Percentiles rank a stretch among this genome's conserved stretches.
phyloP scores from a whole-genome alignment of 441 rosid genomes.

The Croton setiger region DNA sequence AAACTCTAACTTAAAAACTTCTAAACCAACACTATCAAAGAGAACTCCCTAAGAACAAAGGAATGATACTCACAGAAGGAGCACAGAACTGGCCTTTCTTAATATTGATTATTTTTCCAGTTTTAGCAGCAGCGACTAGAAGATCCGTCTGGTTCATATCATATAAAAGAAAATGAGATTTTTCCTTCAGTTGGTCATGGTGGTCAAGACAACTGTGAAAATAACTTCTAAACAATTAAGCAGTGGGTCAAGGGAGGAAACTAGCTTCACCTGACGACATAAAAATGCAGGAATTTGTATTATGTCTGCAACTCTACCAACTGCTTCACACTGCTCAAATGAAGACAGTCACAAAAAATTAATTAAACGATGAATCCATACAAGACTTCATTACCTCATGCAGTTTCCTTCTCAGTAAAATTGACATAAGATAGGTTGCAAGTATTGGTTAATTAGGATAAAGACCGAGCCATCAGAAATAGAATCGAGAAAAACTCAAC shows the following conservation, averaged over 20 bases:
- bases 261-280: slow-evolving; percentile 74
- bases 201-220: background rate
- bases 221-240: slow-evolving; percentile 14
- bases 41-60: slow-evolving; percentile 13
- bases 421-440: background rate
- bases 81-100: slow-evolving; percentile 95
- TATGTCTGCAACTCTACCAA: slow-evolving; percentile 80
- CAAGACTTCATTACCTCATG: background rate
- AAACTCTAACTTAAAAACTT: slow-evolving; percentile 7
- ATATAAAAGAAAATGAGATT: slow-evolving; percentile 2
- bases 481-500: background rate
- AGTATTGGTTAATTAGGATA: background rate
- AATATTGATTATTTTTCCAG: slow-evolving; percentile 82
- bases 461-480: background rate
- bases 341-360: slow-evolving; percentile 19
- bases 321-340: slow-evolving; percentile 64
- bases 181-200: background rate
- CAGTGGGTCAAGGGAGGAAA: slow-evolving; percentile 13
- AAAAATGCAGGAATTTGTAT: slow-evolving; percentile 96
- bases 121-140: slow-evolving; percentile 86
- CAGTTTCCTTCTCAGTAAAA: background rate
- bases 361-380: slow-evolving; percentile 14
- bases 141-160: slow-evolving; percentile 66
- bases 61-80: slow-evolving; percentile 59
- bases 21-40: slow-evolving; percentile 6